A percentile compares a stretch with the other conserved stretches of the same genome.
These are phyloP conservation scores for Claviceps digitariae DNA, from an alignment of 2,329 filamentous ascomycete genomes.

Conservation along the genomic window DNA sequence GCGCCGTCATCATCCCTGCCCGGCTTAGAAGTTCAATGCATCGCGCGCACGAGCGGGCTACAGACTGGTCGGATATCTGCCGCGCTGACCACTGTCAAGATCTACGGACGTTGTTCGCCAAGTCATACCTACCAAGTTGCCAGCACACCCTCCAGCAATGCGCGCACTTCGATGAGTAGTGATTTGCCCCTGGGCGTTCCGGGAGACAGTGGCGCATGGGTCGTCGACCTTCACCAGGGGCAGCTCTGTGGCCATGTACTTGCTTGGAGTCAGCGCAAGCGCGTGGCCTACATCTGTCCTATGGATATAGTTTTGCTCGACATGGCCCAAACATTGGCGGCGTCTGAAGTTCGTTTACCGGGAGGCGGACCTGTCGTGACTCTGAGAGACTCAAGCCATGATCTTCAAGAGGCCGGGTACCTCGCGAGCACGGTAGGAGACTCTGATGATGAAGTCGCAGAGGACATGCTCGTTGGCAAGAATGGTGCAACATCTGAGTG, in stretches of 20 bases:
- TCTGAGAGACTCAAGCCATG: slow-evolving; percentile 9
- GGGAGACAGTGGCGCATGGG: slow-evolving; percentile 87
- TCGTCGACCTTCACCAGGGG: slow-evolving; percentile 67
- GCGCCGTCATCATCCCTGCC: slow-evolving; percentile 50
- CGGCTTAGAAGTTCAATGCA: slow-evolving; percentile 70
- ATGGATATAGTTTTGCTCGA: slow-evolving; percentile 86
- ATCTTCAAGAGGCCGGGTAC: neutral
- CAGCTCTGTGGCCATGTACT: slow-evolving; percentile 81
- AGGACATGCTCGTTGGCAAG: slow-evolving; percentile 18
- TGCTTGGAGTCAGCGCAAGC: slow-evolving; percentile 70
- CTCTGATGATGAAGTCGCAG: slow-evolving; percentile 13
- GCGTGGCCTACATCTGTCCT: slow-evolving; percentile 81
- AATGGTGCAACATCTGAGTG: slow-evolving; percentile 6
- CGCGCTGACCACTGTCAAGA: slow-evolving; percentile 71
- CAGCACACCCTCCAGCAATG: slow-evolving; percentile 18
- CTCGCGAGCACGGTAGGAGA: neutral
- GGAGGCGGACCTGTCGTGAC: slow-evolving; percentile 35
- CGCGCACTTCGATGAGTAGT: slow-evolving; percentile 9
- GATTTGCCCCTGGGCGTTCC: slow-evolving; percentile 48
- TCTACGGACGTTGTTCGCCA: slow-evolving; percentile 71
- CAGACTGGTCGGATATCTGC: slow-evolving; percentile 66
- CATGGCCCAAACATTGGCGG: slow-evolving; percentile 65
- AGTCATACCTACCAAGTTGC: slow-evolving; percentile 55
- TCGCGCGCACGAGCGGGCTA: slow-evolving; percentile 74
- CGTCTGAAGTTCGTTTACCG: slow-evolving; percentile 56